Evolutionary conservation across 2,329 filamentous ascomycete species (phyloP).

Genomic region (Cyanodermella asteris): DNA sequence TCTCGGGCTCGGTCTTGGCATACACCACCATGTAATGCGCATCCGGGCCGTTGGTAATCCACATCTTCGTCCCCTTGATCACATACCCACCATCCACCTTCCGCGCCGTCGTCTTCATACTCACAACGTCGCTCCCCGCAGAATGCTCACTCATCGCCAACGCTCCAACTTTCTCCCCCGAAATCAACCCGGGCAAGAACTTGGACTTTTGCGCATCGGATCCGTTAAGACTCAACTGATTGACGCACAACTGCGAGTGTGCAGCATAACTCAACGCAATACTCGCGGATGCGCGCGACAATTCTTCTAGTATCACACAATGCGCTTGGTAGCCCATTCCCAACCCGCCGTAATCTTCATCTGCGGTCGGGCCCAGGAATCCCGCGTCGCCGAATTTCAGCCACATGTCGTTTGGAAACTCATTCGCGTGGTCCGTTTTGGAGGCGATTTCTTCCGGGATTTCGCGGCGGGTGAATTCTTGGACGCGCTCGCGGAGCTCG

Average conservation of each 20-base stretch:
- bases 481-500: slow-evolving; percentile 63
- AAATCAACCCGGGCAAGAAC: slow-evolving; percentile 61
- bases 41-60: slow-evolving; percentile 95
- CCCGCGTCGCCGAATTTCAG: slow-evolving; percentile 75
- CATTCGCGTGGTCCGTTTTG: slow-evolving; percentile 64
- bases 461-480: slow-evolving; percentile 73
- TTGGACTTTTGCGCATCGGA: slow-evolving; percentile 54
- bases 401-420: slow-evolving; percentile 85
- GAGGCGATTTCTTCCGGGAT: slow-evolving; percentile 67
- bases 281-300: slow-evolving; percentile 63
- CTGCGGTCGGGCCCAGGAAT: slow-evolving; percentile 79
- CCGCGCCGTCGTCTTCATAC: slow-evolving; percentile 74
- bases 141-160: slow-evolving; percentile 90
- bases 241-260: slow-evolving; percentile 88
- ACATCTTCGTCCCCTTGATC: slow-evolving; percentile 89
- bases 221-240: slow-evolving; percentile 85
- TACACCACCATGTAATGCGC: slow-evolving; percentile 92
- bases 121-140: slow-evolving; percentile 80
- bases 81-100: slow-evolving; percentile 66
- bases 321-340: slow-evolving; percentile 93
- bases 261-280: slow-evolving; percentile 86
- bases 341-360: slow-evolving; percentile 75
- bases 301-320: slow-evolving; percentile 85
- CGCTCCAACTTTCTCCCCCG: slow-evolving; percentile 62
- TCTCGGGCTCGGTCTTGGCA: slow-evolving; percentile 70